A percentile compares a stretch with the other conserved stretches of the same genome.
phyloP scores from a whole-genome alignment of 257 asterid species.

The Linderniella brevidens region DNA sequence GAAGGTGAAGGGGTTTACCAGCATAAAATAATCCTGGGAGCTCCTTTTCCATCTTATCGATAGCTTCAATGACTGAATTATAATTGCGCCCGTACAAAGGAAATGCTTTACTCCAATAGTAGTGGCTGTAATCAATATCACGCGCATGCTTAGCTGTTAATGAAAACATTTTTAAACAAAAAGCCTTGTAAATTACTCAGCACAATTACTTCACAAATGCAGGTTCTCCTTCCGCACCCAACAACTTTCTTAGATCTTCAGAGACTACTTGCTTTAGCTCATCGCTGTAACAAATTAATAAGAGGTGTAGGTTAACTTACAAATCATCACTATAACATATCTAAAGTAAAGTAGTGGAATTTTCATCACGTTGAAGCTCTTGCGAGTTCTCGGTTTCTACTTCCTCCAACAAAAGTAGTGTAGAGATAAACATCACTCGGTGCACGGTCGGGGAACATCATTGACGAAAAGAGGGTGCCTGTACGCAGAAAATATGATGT shows the following conservation, averaged over 20 bases:
- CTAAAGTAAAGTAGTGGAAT: constrained; percentile 4
- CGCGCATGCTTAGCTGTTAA: not conserved
- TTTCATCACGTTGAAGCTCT: constrained; percentile 52
- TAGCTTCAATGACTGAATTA: constrained; percentile 43
- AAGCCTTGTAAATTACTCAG: constrained; percentile 2
- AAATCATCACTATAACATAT: not conserved
- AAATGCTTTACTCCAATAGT: constrained; percentile 78
- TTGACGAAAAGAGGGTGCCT: constrained; percentile 90
- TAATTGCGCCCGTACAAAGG: constrained; percentile 62
- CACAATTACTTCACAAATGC: constrained; percentile 37
- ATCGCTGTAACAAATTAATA: constrained; percentile 30
- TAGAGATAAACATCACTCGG: constrained; percentile 68
- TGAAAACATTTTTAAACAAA: not conserved
- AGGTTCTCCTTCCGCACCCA: constrained; percentile 86
- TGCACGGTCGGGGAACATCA: constrained; percentile 96
- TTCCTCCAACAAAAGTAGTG: constrained; percentile 86
- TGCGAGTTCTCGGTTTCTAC: constrained; percentile 73
- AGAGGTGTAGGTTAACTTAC: not conserved
- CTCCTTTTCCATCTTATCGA: constrained; percentile 62
- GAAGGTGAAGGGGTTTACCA: constrained; percentile 24
- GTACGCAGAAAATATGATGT: constrained; percentile 13
- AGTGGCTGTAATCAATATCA: constrained; percentile 43
- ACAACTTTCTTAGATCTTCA: constrained; percentile 61
- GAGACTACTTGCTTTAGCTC: constrained; percentile 61
- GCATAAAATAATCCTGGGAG: constrained; percentile 90